Evolutionary conservation across 805 yeast genomes (phyloP), one percentile per base, ranked within the genome.

Genomic region (Myxozyma neotropica): DNA sequence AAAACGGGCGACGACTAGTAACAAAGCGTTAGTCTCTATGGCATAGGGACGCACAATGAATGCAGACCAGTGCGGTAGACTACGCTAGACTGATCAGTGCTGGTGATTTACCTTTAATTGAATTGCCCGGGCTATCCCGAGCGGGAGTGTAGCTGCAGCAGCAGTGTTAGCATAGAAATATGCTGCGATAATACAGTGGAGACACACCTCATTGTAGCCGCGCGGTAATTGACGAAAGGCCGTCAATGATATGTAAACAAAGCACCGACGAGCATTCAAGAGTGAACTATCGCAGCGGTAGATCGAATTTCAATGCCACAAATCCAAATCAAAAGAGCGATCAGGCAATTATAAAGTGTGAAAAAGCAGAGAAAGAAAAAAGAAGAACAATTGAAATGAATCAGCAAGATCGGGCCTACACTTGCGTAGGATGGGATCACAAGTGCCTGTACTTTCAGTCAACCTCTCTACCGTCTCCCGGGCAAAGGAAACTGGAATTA

Each of bases 1-100:
- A 67, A 88, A 83, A 53, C 96, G 76, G 26, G 88, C 89, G 19
- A 88, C 78, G 27, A 88, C 95, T 67, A 83, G 69, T 4, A 2
- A 17, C 21, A 19, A 2, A n/a, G 12, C 8, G 43, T 38, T 38
- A 38, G 43, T 10, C 10, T 29, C 33, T 29, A 10, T 29, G 10
- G 10, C 33, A 29, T 10, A 10, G 33, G 10, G n/a, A n/a, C n/a
- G n/a, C n/a, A n/a, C n/a, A n/a, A n/a, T n/a, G n/a, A n/a, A n/a
- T n/a, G n/a, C n/a, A n/a, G 51, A 42, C 4, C 49, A 13, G 27
- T 13, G 35, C 10, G 39, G 12, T 4, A n/a, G 53, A 48, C 12
- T 4, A 36, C 8, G 39, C 21, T 38, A 36, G 38, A 43, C 40
- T 5, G 26, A 51, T 31, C 40, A 52, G 8, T 17, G 7, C 17